phyloP scores from a whole-genome alignment of 2,329 filamentous ascomycete genomes.

The Pseudogymnoascus sp. region DNA sequence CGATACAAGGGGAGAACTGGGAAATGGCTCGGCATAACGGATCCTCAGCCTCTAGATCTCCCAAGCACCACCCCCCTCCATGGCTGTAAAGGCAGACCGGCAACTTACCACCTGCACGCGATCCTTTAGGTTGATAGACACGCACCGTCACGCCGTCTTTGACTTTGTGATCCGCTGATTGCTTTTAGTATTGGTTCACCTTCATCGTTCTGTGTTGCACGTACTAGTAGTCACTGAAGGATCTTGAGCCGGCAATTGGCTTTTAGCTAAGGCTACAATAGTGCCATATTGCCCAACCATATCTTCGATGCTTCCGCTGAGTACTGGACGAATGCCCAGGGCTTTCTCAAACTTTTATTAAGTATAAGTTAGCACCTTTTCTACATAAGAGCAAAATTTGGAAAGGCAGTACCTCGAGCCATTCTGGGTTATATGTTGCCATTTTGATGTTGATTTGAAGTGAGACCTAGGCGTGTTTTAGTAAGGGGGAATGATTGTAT shows the following conservation, averaged over 20 bases:
- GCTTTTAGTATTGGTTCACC: not conserved
- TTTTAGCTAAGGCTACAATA: conserved; percentile 11
- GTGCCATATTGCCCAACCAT: conserved; percentile 17
- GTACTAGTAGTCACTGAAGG: conserved; percentile 11
- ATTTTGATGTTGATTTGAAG: not conserved
- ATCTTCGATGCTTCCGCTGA: conserved; percentile 14
- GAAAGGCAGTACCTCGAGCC: conserved; percentile 20
- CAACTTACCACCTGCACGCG: conserved; percentile 16
- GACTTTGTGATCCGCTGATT: not conserved
- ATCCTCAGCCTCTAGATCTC: conserved; percentile 32
- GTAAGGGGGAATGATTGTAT: not conserved
- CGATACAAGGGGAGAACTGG: conserved; percentile 25
- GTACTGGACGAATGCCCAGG: conserved; percentile 16
- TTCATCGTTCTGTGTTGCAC: not conserved
- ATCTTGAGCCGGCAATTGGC: conserved; percentile 17
- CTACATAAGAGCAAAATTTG: not conserved
- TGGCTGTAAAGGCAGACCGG: conserved; percentile 31
- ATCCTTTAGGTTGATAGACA: conserved; percentile 19
- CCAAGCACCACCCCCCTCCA: conserved; percentile 31
- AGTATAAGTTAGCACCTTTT: not conserved
- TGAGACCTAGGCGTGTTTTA: not conserved
- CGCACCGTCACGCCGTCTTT: conserved; percentile 9
- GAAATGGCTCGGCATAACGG: conserved; percentile 28
- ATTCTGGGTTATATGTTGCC: conserved; percentile 18
- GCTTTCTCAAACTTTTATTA: conserved; percentile 18